Conservation (phyloP, 1,284 basidiomycete species). For the Boletellus deceptivus region DNA sequence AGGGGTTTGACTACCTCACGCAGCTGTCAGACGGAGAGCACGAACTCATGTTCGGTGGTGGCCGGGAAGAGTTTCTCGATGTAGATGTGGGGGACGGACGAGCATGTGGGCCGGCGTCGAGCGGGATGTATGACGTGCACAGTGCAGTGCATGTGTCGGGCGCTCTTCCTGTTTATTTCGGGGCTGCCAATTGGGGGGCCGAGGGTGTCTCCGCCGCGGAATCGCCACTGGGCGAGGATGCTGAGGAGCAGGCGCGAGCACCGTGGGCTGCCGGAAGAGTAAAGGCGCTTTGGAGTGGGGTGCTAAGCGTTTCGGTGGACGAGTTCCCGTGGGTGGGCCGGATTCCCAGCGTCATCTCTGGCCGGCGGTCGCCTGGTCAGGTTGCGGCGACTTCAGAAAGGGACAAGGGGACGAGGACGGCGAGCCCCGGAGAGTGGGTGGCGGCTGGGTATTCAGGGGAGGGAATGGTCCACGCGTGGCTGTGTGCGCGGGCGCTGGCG, state of each 20-base stretch:
- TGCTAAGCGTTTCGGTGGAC: slow-evolving; percentile 55
- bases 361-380: slow-evolving; percentile 23
- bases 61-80: slow-evolving; percentile 33
- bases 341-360: slow-evolving; percentile 41
- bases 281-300: slow-evolving; percentile 58
- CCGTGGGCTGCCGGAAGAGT: slow-evolving; percentile 39
- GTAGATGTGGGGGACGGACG: slow-evolving; percentile 17
- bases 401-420: slow-evolving; percentile 11
- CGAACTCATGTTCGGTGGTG: slow-evolving; percentile 67
- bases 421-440: slow-evolving; percentile 48
- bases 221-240: background rate
- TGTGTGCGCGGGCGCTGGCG: slow-evolving; percentile 56
- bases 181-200: slow-evolving; percentile 37
- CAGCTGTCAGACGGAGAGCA: slow-evolving; percentile 52
- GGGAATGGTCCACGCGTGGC: slow-evolving; percentile 67
- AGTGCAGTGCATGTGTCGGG: slow-evolving; percentile 46
- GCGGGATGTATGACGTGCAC: slow-evolving; percentile 40
- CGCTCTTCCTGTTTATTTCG: slow-evolving; percentile 50
- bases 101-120: slow-evolving; percentile 41
- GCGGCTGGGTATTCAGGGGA: slow-evolving; percentile 62
- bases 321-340: slow-evolving; percentile 56
- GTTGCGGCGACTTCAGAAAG: background rate
- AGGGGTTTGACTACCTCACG: slow-evolving; percentile 69
- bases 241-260: background rate
- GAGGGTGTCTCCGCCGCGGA: slow-evolving; percentile 21